Conservation (phyloP, 331 rosid species). For the Prunus yedoensis region DNA sequence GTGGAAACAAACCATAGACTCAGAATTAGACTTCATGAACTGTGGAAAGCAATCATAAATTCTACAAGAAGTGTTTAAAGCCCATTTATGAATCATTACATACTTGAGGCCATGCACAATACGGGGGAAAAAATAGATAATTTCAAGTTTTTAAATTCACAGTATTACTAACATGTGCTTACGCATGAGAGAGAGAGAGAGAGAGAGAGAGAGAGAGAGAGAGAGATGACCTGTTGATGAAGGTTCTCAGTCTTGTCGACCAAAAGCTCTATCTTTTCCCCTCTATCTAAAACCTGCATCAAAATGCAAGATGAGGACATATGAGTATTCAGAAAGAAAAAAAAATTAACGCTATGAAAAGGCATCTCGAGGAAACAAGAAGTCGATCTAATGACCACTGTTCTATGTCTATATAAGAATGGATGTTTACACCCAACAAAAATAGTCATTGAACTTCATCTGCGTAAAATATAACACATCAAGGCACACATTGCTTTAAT, state of each 20-base stretch:
- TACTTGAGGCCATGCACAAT: too few relatives aligned
- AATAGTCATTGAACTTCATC: not conserved
- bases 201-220: too few relatives aligned
- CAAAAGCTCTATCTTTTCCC: constrained; percentile 94
- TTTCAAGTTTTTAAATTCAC: too few relatives aligned
- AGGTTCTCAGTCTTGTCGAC: constrained; percentile 98
- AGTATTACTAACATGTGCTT: not conserved
- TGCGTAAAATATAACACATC: not conserved
- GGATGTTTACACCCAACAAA: not conserved
- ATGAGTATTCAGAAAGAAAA: not conserved
- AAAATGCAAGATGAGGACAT: constrained; percentile 10
- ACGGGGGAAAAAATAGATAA: too few relatives aligned
- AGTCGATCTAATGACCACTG: not conserved
- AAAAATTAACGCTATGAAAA: not conserved
- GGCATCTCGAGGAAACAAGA: not conserved
- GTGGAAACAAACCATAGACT: too few relatives aligned
- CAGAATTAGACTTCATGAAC: not conserved
- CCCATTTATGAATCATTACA: too few relatives aligned
- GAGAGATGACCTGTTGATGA: constrained; percentile 70
- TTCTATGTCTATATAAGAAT: not conserved
- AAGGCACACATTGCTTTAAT: too few relatives aligned
- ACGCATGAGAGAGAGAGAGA: not conserved
- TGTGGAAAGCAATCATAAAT: not conserved
- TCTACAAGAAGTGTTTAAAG: not conserved
- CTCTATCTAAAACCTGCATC: constrained; percentile 90